A percentile compares a stretch with the other conserved stretches of the same genome.
These are phyloP conservation scores for Emmonsiellopsis sp. DNA, from an alignment of 2,329 filamentous ascomycete genomes.

Conservation along the genomic window DNA sequence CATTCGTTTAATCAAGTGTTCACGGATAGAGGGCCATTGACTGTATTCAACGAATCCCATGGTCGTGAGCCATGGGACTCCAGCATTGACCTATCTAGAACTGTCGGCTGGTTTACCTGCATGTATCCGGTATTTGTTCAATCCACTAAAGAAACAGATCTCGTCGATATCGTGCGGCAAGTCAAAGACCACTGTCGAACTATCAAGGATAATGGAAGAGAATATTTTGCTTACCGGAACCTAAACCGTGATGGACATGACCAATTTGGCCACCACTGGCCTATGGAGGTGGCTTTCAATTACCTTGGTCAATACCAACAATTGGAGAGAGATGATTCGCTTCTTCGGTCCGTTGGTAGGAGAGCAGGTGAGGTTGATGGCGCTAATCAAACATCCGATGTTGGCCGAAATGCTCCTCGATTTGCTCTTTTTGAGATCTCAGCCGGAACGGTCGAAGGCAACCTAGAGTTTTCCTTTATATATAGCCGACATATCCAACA, in stretches of 20 bases:
- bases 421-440: constrained; percentile 45
- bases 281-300: constrained; percentile 36
- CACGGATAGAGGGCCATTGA: constrained; percentile 28
- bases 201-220: constrained; percentile 29
- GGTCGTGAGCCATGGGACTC: constrained; percentile 38
- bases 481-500: constrained; percentile 42
- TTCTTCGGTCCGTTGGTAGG: constrained; percentile 35
- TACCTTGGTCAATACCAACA: constrained; percentile 33
- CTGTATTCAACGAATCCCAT: constrained; percentile 41
- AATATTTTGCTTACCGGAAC: constrained; percentile 27
- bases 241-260: constrained; percentile 22
- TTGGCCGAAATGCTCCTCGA: constrained; percentile 35
- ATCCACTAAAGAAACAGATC: constrained; percentile 16
- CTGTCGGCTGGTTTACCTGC: constrained; percentile 44
- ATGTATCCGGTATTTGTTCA: constrained; percentile 35
- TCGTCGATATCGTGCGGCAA: constrained; percentile 23
- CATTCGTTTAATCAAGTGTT: constrained; percentile 38
- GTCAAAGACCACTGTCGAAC: constrained; percentile 31
- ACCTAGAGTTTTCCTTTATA: constrained; percentile 41
- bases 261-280: constrained; percentile 27
- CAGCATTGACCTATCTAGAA: constrained; percentile 39
- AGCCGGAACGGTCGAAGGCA: constrained; percentile 38
- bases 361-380: constrained; percentile 32
- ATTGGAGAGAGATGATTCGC: constrained; percentile 34
- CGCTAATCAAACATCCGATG: constrained; percentile 35